Base-by-base conservation (phyloP, 2,329 filamentous ascomycete species). In the Pseudofabraea citricarpa region DNA sequence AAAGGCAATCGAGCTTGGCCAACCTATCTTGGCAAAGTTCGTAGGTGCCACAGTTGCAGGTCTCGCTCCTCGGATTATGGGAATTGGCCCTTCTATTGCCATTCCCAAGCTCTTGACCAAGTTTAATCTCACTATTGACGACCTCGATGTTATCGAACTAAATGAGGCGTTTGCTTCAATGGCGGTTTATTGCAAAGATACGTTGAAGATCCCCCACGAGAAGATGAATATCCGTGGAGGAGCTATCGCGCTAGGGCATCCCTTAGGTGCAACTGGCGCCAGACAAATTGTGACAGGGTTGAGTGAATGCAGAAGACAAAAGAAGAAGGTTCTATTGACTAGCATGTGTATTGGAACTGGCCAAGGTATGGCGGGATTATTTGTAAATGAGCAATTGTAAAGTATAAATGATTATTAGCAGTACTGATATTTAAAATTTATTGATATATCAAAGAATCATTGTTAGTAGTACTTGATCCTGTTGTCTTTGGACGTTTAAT, bases 151-250 rank as follows among this genome's bases (percentile, higher is more conserved):
- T 26, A 75, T 91, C 56, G 93, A 97, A 76, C 70, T 98, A 62
- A 98, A 98, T 72, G 93, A 98, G 76, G 93, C 93, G 1, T 98
- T 98, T 60, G 91, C 90, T 18, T 93, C 87, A 41, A 97, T 97
- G 93, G 90, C 89, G 1, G 90, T 96, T 22, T 97, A 96, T 77
- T 95, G 90, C 69, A 70, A 86, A 43, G 75, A 89, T 58, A 79
- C 72, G 53, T 74, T 93, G 40, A 79, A 79, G 52, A 70, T 91
- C 40, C 82, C 87, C 61, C 78, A 76, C 66, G 66, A 75, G 57
- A 91, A 90, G 79, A 78, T 93, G 75, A 93, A 93, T 70, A 77
- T 83, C 20, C 75, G 85, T 47, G 87, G 87, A 55, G 87, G 87
- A 51, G 87, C 87, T 52, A 91, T 93, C 60, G 87, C 87, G 3